A percentile compares a stretch with the other conserved stretches of the same genome.
phyloP scores from a whole-genome alignment of 2,329 filamentous ascomycete species.

The Diaporthe ilicicola region DNA sequence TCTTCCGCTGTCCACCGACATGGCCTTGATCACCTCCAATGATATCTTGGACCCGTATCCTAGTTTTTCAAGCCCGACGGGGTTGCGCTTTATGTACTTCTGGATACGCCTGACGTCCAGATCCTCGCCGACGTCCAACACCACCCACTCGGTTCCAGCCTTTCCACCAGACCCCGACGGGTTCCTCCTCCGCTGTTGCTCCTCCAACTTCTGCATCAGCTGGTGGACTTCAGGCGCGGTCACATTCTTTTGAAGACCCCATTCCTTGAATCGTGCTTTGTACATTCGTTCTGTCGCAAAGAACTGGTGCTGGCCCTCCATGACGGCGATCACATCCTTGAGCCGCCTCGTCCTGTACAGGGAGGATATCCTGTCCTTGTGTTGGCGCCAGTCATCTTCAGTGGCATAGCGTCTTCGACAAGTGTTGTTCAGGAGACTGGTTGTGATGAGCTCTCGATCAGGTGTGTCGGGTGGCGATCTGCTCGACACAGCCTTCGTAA shows the following conservation, averaged over 20 bases:
- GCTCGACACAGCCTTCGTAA: no score
- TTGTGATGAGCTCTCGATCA: not conserved
- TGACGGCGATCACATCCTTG: conserved; percentile 40
- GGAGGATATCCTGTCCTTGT: conserved; percentile 39
- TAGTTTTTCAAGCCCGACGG: conserved; percentile 20
- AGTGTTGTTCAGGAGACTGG: not conserved
- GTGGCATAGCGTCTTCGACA: conserved; percentile 29
- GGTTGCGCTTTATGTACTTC: conserved; percentile 32
- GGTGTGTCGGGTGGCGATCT: not conserved
- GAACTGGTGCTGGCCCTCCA: conserved; percentile 39
- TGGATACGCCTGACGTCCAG: conserved; percentile 26
- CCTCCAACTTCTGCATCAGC: conserved; percentile 38
- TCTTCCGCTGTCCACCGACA: conserved; percentile 25
- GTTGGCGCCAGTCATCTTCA: conserved; percentile 40
- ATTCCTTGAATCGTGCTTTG: conserved; percentile 44
- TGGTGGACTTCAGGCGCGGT: conserved; percentile 41
- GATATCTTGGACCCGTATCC: not conserved
- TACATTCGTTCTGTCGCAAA: conserved; percentile 45
- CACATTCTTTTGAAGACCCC: conserved; percentile 45
- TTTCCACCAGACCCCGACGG: not conserved
- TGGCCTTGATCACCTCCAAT: conserved; percentile 27
- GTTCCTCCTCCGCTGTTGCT: conserved; percentile 21
- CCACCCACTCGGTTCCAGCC: not conserved
- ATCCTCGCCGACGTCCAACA: conserved; percentile 7
- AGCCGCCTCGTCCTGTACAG: conserved; percentile 42